A percentile compares a stretch with the other conserved stretches of the same genome.
Conservation (phyloP, 192 early-diverging fungal genomes). For the Coemansia sp. region DNA sequence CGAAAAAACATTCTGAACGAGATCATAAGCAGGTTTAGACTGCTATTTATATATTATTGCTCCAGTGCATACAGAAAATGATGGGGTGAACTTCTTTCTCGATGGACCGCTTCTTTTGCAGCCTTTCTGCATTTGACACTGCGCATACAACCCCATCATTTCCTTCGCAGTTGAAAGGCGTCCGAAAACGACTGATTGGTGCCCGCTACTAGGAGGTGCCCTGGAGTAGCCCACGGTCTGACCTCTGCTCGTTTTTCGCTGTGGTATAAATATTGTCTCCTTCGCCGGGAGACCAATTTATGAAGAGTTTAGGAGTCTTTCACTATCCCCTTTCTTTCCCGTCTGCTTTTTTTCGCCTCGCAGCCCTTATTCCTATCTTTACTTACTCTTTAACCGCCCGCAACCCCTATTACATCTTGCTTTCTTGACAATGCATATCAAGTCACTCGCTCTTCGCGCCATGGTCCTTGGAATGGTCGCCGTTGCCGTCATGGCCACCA, state of each 20-base stretch:
- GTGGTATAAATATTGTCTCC: neutral
- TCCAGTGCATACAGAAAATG: neutral
- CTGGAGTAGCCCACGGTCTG: neutral
- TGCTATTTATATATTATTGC: neutral
- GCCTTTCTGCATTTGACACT: neutral
- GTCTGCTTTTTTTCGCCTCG: neutral
- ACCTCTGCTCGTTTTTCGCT: neutral
- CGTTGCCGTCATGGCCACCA: slow-evolving; percentile 5
- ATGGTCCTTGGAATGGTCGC: slow-evolving; percentile 4
- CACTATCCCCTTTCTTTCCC: neutral
- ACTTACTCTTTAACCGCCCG: neutral
- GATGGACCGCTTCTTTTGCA: neutral
- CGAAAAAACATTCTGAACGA: neutral
- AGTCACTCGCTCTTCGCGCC: neutral
- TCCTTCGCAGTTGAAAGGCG: neutral
- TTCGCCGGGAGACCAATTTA: neutral
- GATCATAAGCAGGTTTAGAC: neutral
- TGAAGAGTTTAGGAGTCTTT: neutral
- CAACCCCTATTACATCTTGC: neutral
- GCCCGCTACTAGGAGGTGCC: neutral
- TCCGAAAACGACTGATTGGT: slow-evolving; percentile 2
- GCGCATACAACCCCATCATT: neutral
- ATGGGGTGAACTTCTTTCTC: neutral
- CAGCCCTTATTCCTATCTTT: neutral
- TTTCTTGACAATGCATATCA: neutral